Evolutionary conservation across 805 yeast species (phyloP), one percentile per base, ranked within the genome.

Genomic region (Metschnikowia vanudenii): DNA sequence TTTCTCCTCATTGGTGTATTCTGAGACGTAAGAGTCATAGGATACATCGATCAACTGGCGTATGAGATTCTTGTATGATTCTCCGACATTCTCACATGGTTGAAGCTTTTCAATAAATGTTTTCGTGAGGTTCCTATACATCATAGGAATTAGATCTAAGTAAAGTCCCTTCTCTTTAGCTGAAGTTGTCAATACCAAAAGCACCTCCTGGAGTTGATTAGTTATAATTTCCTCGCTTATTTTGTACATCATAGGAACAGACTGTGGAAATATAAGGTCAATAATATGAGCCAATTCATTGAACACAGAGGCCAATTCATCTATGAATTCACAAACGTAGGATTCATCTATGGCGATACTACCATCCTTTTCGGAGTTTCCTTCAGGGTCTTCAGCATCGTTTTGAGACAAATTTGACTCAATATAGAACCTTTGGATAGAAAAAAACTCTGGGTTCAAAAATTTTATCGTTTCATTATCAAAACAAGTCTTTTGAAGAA

Each of bases 231-330:
- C 76, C 51, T 79, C 82, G 39, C 76, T 62, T 3, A 78, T 68
- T 44, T 74, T 70, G 53, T 67, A 66, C 72, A 73, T 71, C 67
- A 76, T 75, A 0, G 80, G 79, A 8, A 68, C 64, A 3, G 67
- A 49, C 14, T 52, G 61, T 2, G 79, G 79, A 52, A 79, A 78
- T 2, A 76, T 67, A 10, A 52, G 47, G 49, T 76, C 79, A 16
- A 77, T 69, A 1, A 66, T 63, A 7, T 50, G 43, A 7, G 74
- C 59, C 39, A 74, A 69, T 13, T 65, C 57, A 49, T 74, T 67
- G 56, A 79, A 67, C 2, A 61, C 54, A 1, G 54, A 49, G 0
- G 73, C 71, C 9, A 76, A 44, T 9, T 63, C 64, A 0, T 33
- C 40, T 24, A 63, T 53, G n/a, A 70, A 58, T 14, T 53, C 46